Conservation (phyloP, 441 rosid genomes). For the Eutrema salsugineum region DNA sequence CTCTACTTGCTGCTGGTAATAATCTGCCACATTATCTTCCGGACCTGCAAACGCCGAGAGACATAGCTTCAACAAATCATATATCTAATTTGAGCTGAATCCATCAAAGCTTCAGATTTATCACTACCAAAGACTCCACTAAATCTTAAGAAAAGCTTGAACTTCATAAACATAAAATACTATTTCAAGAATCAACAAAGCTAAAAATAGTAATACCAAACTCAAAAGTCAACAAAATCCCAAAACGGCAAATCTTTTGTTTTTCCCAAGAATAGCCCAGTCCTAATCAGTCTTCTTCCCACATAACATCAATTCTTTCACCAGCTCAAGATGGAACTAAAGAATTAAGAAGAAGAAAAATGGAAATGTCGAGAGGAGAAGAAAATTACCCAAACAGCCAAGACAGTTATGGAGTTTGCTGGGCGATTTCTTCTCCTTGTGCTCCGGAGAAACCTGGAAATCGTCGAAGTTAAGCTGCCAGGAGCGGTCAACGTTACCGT, state of each 20-base stretch:
- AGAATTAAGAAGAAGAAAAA: too few relatives aligned
- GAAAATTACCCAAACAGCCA: slow-evolving; percentile 61
- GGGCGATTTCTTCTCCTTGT: slow-evolving; percentile 41
- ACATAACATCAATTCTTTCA: neutral
- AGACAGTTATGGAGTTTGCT: slow-evolving; percentile 67
- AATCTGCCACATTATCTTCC: slow-evolving; percentile 84
- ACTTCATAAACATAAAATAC: neutral
- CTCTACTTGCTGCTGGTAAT: slow-evolving; percentile 93
- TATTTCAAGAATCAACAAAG: neutral
- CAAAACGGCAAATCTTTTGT: neutral
- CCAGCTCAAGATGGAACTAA: neutral
- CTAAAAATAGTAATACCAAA: slow-evolving; percentile 1
- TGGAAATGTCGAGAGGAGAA: neutral
- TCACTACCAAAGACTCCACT: neutral
- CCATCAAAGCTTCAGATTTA: neutral
- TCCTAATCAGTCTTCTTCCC: neutral
- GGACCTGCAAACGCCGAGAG: slow-evolving; percentile 49
- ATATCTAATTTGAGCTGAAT: neutral
- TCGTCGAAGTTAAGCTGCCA: slow-evolving; percentile 94
- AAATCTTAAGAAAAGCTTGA: neutral
- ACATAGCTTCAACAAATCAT: slow-evolving; percentile 4
- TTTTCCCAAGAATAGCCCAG: neutral
- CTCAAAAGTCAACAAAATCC: neutral
- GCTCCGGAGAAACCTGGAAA: slow-evolving; percentile 51
- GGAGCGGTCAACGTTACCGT: slow-evolving; percentile 51